Evolutionary conservation across 495 filamentous ascomycete genomes (phyloP).

Genomic region (Ramalina peruviana): DNA sequence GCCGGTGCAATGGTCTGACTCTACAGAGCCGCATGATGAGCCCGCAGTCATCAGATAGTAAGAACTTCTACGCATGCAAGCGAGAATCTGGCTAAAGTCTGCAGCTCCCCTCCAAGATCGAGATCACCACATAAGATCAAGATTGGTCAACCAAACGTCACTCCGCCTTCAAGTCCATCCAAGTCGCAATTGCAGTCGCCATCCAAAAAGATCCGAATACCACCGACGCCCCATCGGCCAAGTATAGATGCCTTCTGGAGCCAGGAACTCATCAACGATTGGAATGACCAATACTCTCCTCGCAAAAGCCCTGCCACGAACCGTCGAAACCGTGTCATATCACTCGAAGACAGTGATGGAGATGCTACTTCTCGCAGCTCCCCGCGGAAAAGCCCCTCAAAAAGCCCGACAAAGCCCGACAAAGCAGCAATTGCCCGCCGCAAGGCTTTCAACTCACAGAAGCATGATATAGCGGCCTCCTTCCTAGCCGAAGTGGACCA

Average conservation of each 20-base stretch:
- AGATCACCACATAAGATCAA: conserved; percentile 8
- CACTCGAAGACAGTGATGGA: conserved; percentile 20
- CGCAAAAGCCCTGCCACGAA: conserved; percentile 31
- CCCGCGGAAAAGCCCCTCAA: conserved; percentile 12
- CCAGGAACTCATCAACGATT: conserved; percentile 57
- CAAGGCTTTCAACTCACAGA: conserved; percentile 52
- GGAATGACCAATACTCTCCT: conserved; percentile 70
- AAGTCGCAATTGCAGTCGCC: conserved; percentile 36
- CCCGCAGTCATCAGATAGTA: conserved; percentile 4
- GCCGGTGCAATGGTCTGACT: background rate
- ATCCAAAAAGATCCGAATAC: conserved; percentile 34
- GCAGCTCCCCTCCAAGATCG: conserved; percentile 10
- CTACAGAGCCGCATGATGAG: background rate
- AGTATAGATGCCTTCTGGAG: conserved; percentile 73
- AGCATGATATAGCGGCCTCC: conserved; percentile 47
- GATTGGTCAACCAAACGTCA: conserved; percentile 6
- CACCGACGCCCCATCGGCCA: conserved; percentile 45
- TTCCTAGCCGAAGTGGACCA: conserved; percentile 68
- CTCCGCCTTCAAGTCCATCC: conserved; percentile 32
- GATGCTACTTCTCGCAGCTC: conserved; percentile 7
- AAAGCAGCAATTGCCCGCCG: conserved; percentile 31
- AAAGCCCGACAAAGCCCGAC: conserved; percentile 29
- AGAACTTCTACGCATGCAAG: background rate
- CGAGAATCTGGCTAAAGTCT: background rate
- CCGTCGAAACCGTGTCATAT: conserved; percentile 18